phyloP scores from a whole-genome alignment of 2,329 filamentous ascomycete species.

The Fusarium dlaminii region DNA sequence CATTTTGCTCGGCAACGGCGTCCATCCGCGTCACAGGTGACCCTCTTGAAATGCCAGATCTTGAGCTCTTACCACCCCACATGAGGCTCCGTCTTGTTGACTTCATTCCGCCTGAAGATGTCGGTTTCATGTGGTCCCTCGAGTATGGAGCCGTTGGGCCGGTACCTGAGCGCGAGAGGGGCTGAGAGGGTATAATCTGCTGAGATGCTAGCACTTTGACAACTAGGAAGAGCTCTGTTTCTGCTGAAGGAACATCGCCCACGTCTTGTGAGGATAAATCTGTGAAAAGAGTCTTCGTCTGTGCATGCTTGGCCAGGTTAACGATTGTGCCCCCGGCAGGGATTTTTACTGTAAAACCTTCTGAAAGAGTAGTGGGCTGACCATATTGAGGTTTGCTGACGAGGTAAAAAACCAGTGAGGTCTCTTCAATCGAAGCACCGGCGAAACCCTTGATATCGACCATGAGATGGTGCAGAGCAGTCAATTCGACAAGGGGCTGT shows the following conservation, averaged over 20 bases:
- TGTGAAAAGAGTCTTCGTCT: slow-evolving; percentile 86
- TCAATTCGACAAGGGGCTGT: slow-evolving; percentile 71
- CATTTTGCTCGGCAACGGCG: slow-evolving; percentile 63
- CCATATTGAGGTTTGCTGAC: slow-evolving; percentile 75
- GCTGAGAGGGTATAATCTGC: slow-evolving; percentile 57
- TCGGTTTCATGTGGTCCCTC: slow-evolving; percentile 59
- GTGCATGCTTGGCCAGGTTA: slow-evolving; percentile 69
- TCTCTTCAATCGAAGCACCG: slow-evolving; percentile 78
- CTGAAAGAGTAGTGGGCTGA: slow-evolving; percentile 75
- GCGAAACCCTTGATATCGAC: slow-evolving; percentile 86
- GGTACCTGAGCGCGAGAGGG: slow-evolving; percentile 62
- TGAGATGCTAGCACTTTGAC: slow-evolving; percentile 77
- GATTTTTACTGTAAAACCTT: slow-evolving; percentile 83
- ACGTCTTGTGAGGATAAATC: slow-evolving; percentile 83
- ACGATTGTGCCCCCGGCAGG: slow-evolving; percentile 77
- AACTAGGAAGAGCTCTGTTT: slow-evolving; percentile 82
- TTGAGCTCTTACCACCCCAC: slow-evolving; percentile 71
- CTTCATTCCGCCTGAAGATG: slow-evolving; percentile 61
- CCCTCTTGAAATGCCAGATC: slow-evolving; percentile 64
- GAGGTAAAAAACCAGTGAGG: slow-evolving; percentile 80
- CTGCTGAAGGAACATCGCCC: slow-evolving; percentile 68
- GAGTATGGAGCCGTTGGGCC: slow-evolving; percentile 53
- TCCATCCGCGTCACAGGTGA: slow-evolving; percentile 62
- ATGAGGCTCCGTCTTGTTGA: slow-evolving; percentile 71
- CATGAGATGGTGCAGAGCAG: slow-evolving; percentile 80